phyloP scores from a whole-genome alignment of 148 eudicot species.

The Linanthus parryae region DNA sequence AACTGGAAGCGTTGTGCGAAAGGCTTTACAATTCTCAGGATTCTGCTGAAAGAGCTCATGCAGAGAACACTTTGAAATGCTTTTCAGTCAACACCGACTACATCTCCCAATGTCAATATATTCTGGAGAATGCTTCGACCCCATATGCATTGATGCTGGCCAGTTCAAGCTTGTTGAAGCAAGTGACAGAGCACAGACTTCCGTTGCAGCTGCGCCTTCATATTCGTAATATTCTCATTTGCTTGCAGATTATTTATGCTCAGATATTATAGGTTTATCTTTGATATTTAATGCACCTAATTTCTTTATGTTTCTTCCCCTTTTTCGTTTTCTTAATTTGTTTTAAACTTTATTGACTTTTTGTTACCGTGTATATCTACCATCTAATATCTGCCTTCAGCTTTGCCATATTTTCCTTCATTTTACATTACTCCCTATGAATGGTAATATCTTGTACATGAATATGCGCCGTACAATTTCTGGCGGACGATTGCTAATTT shows the following conservation, averaged over 20 bases:
- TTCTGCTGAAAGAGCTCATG: slow-evolving; percentile 86
- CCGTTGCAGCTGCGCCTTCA: slow-evolving; percentile 85
- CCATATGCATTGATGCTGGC: slow-evolving; percentile 94
- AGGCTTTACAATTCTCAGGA: slow-evolving; percentile 96
- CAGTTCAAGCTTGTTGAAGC: slow-evolving; percentile 92
- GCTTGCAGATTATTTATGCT: too few species aligned
- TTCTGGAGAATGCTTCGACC: slow-evolving; percentile 78
- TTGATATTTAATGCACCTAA: too few species aligned
- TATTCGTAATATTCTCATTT: slow-evolving; percentile 63
- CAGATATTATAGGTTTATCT: too few species aligned
- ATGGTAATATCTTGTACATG: not conserved
- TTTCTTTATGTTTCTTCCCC: too few species aligned
- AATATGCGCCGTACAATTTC: slow-evolving; percentile 6
- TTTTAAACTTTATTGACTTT: too few species aligned
- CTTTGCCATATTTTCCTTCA: not conserved
- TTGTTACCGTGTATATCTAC: too few species aligned
- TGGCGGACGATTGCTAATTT: slow-evolving; percentile 3
- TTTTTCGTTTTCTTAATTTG: too few species aligned
- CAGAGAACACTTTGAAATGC: slow-evolving; percentile 83
- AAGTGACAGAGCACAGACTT: slow-evolving; percentile 81
- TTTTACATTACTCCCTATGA: not conserved
- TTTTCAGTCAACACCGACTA: slow-evolving; percentile 75
- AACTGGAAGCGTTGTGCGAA: slow-evolving; percentile 88
- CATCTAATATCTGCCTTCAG: not conserved
- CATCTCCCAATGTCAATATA: slow-evolving; percentile 89